These are phyloP conservation scores for Vanrija sp. DNA, from an alignment of 1,284 basidiomycete species.

Conservation along the genomic window DNA sequence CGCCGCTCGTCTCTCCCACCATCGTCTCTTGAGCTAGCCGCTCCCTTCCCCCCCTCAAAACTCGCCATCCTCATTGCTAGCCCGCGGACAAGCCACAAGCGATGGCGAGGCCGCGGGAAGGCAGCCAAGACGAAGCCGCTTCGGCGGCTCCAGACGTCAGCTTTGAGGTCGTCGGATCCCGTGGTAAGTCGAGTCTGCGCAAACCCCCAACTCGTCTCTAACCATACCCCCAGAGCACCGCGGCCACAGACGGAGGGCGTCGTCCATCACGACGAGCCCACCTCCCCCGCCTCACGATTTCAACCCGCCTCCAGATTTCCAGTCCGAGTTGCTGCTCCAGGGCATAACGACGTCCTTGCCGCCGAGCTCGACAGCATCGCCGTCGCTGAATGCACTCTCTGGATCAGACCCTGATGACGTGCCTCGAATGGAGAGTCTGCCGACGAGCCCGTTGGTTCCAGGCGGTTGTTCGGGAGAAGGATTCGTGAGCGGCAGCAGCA, in stretches of 20 bases:
- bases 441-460: background rate
- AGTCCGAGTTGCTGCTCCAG: slow-evolving; percentile 14
- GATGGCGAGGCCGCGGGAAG: too few species aligned
- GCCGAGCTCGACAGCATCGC: background rate
- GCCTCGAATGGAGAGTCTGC: background rate
- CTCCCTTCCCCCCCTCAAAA: too few species aligned
- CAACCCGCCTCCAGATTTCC: slow-evolving; percentile 36
- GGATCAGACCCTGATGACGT: background rate
- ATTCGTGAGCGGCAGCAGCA: background rate
- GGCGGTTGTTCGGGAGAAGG: background rate
- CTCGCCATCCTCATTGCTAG: too few species aligned
- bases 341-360: slow-evolving; percentile 15
- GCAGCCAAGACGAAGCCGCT: too few species aligned
- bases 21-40: too few species aligned
- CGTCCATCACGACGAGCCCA: slow-evolving; percentile 8
- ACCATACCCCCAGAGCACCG: background rate
- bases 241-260: background rate
- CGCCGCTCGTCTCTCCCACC: too few species aligned
- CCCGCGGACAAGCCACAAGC: too few species aligned
- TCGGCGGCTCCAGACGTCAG: too few species aligned
- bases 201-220: too few species aligned
- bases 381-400: background rate
- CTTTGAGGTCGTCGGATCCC: too few species aligned
- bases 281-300: slow-evolving; percentile 36
- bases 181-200: too few species aligned